These are phyloP conservation scores for Cicer chorassanicum DNA, from an alignment of 306 rosid species.

Conservation along the genomic window DNA sequence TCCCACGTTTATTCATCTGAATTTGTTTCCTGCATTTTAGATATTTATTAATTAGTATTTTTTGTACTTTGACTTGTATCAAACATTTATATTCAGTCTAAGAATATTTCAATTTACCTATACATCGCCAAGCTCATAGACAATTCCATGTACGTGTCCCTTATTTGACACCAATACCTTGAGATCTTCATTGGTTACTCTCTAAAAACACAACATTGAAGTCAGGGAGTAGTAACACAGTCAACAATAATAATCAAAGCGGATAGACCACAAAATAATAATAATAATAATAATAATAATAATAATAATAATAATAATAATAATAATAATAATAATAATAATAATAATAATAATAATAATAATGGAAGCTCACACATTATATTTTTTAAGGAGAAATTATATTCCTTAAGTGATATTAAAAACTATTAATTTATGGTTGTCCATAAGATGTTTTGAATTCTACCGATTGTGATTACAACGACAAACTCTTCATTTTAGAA, in stretches of 20 bases:
- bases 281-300: too few relatives aligned
- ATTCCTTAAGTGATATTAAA: too few relatives aligned
- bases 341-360: too few relatives aligned
- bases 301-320: too few relatives aligned
- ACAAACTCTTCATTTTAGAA: too few relatives aligned
- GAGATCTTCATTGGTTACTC: conserved; percentile 75
- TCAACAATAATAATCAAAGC: neutral
- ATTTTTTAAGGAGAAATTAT: too few relatives aligned
- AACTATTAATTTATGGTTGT: too few relatives aligned
- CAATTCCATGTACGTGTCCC: conserved; percentile 60
- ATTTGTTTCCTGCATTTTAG: conserved; percentile 53
- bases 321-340: too few relatives aligned
- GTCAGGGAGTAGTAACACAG: neutral
- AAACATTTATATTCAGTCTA: conserved; percentile 1
- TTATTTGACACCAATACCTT: conserved; percentile 80
- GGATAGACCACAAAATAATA: neutral
- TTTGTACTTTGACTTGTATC: neutral
- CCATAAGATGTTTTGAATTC: too few relatives aligned
- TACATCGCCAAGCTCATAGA: conserved; percentile 70
- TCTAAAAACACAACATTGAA: conserved; percentile 49
- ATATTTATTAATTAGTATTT: neutral
- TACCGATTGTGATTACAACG: too few relatives aligned
- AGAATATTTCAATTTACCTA: conserved; percentile 58
- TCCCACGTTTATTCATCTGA: neutral
- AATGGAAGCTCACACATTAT: neutral